Evolutionary conservation across 2,329 filamentous ascomycete genomes (phyloP).

Genomic region (Nigrograna mackinnonii): DNA sequence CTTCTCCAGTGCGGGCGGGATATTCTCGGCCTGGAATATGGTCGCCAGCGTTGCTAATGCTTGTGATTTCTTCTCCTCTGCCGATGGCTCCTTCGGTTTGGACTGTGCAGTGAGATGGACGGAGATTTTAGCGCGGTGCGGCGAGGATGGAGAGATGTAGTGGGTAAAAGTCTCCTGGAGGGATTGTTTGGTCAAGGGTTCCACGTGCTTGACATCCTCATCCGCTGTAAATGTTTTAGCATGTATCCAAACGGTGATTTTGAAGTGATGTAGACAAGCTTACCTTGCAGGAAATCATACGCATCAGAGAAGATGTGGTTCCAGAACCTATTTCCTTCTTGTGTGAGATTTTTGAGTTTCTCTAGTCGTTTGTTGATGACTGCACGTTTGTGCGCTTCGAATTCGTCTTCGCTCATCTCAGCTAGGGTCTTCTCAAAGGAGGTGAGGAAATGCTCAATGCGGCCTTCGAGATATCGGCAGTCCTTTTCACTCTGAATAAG

Average conservation of each 20-base stretch:
- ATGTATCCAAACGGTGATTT: not conserved
- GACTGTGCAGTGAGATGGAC: constrained; percentile 82
- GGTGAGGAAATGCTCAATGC: constrained; percentile 83
- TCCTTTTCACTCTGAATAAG: constrained; percentile 92
- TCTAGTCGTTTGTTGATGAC: constrained; percentile 85
- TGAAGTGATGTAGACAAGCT: constrained; percentile 33
- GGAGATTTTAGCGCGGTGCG: constrained; percentile 76
- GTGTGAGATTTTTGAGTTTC: constrained; percentile 87
- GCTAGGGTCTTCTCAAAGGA: constrained; percentile 68
- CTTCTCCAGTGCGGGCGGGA: constrained; percentile 46
- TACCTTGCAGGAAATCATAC: constrained; percentile 87
- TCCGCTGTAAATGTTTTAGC: constrained; percentile 56
- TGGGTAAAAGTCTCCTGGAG: constrained; percentile 78
- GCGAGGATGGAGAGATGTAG: constrained; percentile 75
- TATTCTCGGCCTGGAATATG: constrained; percentile 52
- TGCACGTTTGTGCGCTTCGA: constrained; percentile 89
- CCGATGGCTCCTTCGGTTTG: constrained; percentile 37
- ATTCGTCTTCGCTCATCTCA: constrained; percentile 80
- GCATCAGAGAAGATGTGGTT: constrained; percentile 81
- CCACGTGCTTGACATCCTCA: constrained; percentile 75
- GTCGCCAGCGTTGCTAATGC: constrained; percentile 46
- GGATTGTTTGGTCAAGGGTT: constrained; percentile 75
- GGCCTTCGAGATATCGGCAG: constrained; percentile 79
- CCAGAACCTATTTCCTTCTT: constrained; percentile 85
- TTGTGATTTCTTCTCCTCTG: constrained; percentile 47